Conservation (phyloP, 2,329 filamentous ascomycete genomes). For the Xylaria sp. region DNA sequence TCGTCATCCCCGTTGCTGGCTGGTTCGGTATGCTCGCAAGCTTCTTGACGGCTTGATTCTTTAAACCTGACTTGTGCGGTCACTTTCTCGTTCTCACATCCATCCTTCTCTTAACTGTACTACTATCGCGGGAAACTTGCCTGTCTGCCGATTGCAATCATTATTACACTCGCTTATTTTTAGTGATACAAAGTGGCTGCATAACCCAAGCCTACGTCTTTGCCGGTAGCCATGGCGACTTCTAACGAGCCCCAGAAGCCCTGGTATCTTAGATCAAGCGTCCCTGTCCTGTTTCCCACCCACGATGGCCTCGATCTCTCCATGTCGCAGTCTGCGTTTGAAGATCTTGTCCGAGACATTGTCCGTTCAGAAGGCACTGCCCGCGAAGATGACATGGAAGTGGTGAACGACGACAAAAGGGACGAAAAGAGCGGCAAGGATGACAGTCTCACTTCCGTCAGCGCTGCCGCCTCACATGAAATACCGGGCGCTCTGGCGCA, state of each 20-base stretch:
- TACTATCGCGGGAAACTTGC: background rate
- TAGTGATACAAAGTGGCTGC: background rate
- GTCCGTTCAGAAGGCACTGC: background rate
- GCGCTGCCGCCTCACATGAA: conserved; percentile 3
- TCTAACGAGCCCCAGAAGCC: conserved; percentile 28
- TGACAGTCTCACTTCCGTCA: conserved; percentile 16
- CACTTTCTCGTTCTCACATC: background rate
- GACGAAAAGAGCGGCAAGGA: background rate
- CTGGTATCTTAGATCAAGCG: conserved; percentile 35
- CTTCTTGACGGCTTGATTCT: background rate
- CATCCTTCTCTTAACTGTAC: background rate
- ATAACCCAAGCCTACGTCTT: background rate
- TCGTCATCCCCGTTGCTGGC: background rate
- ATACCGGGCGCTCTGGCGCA: conserved; percentile 3
- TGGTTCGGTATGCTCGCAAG: too few species aligned
- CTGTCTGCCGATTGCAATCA: background rate
- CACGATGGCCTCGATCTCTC: conserved; percentile 33
- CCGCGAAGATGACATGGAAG: conserved; percentile 4
- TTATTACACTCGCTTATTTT: background rate
- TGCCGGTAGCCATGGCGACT: conserved; percentile 23
- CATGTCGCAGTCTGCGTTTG: conserved; percentile 29
- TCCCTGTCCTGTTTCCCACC: conserved; percentile 29
- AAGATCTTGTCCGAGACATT: conserved; percentile 26
- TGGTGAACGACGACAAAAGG: background rate
- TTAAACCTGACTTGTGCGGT: background rate